Evolutionary conservation across 352 stramenopile species (phyloP).

Genomic region (Chrysophaeum taylorii): DNA sequence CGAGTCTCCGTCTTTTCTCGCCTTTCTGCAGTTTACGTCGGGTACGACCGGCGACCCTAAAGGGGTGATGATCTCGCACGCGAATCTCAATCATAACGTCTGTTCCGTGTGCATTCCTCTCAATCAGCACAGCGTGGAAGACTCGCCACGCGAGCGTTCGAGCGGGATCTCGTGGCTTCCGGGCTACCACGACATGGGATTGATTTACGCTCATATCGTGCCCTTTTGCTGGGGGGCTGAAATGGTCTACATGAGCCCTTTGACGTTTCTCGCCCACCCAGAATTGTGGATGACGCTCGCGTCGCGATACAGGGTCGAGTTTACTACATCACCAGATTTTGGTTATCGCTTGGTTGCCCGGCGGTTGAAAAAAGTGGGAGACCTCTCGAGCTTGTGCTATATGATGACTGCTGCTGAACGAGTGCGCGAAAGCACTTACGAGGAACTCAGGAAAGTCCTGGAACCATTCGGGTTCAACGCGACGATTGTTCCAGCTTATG

Average conservation of each 20-base stretch:
- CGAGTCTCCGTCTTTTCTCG: slow-evolving; percentile 38
- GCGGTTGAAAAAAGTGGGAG: no score
- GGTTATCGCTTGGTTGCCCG: neutral
- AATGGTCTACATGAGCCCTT: slow-evolving; percentile 92
- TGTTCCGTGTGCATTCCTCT: slow-evolving; percentile 85
- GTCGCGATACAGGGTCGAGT: slow-evolving; percentile 33
- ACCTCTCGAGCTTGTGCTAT: neutral
- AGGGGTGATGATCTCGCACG: slow-evolving; percentile 88
- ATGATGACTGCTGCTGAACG: neutral
- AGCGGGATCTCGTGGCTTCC: no score
- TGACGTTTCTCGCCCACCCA: slow-evolving; percentile 91
- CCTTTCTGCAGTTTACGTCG: slow-evolving; percentile 97
- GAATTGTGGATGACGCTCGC: slow-evolving; percentile 82
- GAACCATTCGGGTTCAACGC: neutral
- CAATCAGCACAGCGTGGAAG: no score
- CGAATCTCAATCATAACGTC: slow-evolving; percentile 92
- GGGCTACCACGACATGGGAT: no score
- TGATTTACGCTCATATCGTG: no score
- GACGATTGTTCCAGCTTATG: neutral
- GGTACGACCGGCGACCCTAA: slow-evolving; percentile 84
- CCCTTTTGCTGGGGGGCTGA: slow-evolving; percentile 72
- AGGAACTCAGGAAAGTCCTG: neutral
- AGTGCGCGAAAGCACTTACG: neutral
- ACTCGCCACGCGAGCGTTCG: no score
- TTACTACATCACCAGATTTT: neutral